These are phyloP conservation scores for Fraxinus angustifolia DNA, from an alignment of 305 asterid genomes.

Conservation along the genomic window DNA sequence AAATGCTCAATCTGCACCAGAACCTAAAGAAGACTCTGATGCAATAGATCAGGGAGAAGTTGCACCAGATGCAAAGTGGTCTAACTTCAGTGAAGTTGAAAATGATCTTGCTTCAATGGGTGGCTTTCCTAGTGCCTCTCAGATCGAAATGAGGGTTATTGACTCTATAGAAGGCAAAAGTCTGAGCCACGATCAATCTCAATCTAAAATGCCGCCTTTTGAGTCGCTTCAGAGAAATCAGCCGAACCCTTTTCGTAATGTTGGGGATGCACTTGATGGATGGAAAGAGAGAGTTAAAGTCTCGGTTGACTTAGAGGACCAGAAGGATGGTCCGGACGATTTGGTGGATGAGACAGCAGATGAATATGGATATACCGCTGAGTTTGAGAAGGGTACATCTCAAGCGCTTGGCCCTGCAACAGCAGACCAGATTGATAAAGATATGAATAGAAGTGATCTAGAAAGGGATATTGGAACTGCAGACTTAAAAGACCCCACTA, in stretches of 20 bases:
- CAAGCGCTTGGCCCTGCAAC: conserved; percentile 98
- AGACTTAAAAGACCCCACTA: conserved; percentile 36
- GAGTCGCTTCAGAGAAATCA: conserved; percentile 53
- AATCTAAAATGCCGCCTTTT: conserved; percentile 34
- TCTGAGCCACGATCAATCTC: conserved; percentile 42
- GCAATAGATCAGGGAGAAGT: conserved; percentile 39
- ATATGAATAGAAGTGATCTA: conserved; percentile 43
- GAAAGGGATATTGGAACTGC: conserved; percentile 38
- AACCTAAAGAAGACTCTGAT: conserved; percentile 34
- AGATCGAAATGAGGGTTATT: conserved; percentile 49
- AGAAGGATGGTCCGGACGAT: conserved; percentile 41
- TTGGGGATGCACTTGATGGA: conserved; percentile 93
- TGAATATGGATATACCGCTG: conserved; percentile 86
- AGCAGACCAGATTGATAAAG: conserved; percentile 68
- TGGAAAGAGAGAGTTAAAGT: conserved; percentile 97
- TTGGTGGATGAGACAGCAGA: conserved; percentile 63
- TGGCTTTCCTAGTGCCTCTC: conserved; percentile 54
- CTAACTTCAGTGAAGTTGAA: conserved; percentile 40
- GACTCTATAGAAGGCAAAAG: conserved; percentile 51
- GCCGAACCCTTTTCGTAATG: conserved; percentile 82
- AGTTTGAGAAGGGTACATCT: conserved; percentile 74
- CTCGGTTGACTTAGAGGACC: conserved; percentile 62
- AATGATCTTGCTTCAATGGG: conserved; percentile 58
- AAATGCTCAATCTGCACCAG: conserved; percentile 45
- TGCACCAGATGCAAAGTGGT: conserved; percentile 47